Base-by-base conservation (phyloP, 2,329 filamentous ascomycete genomes). In the Colletotrichum sp. region DNA sequence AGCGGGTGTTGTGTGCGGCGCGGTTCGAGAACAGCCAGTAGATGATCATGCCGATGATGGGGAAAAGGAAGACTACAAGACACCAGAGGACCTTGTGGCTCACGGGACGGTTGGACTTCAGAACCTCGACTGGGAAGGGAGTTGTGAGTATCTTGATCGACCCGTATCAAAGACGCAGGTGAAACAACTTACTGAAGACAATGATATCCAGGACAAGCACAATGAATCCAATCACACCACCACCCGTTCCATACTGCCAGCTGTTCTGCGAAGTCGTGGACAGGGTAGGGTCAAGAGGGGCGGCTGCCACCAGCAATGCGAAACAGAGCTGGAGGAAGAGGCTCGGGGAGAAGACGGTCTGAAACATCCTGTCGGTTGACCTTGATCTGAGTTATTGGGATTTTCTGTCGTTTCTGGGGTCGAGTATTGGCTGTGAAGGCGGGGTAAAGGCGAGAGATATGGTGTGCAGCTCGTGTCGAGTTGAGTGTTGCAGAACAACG, bases 21-120 rank as follows among this genome's bases (percentile, higher is more conserved):
- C 92, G 90, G 84, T 93, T 90, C 63, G 91, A 92, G 85, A 93
- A 93, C 69, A 94, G 84, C 81, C 87, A 93, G 85, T 93, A 94
- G 83, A 93, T 84, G 80, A 92, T 83, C 82, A 92, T 86, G 75
- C 92, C 92, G 78, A 90, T 82, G 65, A 94, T 85, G 6, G 92
- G 92, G 85, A 93, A 93, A 77, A 93, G 83, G 86, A 93, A 93
- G 80, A 93, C 90, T 59, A 92, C 85, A 1, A 93, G 85, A 65
- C 87, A 90, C 92, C 92, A 94, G 34, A 93, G 84, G 5, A 93
- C 82, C 85, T 94, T 94, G 83, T 89, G 85, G 24, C 85, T 82
- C 24, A 88, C 84, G 6, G 91, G 88, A 75, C 92, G 91, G 83
- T 89, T 92, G 55, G 91, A 93, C 83, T 93, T 90, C 73, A 93